Evolutionary conservation across 1,284 basidiomycete species (phyloP), one percentile per base, ranked within the genome.

Genomic region (Leccinum solheimii): DNA sequence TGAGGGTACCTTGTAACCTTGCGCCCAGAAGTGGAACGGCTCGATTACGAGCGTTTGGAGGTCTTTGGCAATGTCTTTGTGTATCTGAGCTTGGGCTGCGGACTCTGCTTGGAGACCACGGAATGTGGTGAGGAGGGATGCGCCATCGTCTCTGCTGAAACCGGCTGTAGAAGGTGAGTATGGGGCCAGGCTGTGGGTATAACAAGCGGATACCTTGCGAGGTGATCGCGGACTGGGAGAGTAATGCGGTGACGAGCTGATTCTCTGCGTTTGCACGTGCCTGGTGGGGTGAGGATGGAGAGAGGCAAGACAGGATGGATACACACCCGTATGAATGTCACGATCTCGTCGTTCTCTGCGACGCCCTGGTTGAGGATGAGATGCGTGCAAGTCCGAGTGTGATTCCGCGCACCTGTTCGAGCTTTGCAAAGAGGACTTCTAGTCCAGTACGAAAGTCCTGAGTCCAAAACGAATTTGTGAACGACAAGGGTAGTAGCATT

Each of bases 401-500:
- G 27, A 56, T 14, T 60, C 45, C 21, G 69, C 80, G 59, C 67
- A 90, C 91, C 81, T 92, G 88, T 69, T 94, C 88, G 38, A 95
- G 84, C 76, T 92, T 90, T 54, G 73, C 76, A 73, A 87, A 93
- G 23, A 95, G 76, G 21, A 90, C 84, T 66, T 95, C 87, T 27
- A 95, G 82, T 36, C 94, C 94, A 61, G 80, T 84, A 45, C 92
- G 82, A 72, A 94, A 94, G 78, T 95, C 92, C 73, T 92, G 88
- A 9, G 93, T 86, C 94, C 94, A 96, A 80, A 96, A 96, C 40
- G 92, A 94, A 76, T 95, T 95, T 65, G 83, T 86, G 75, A 96
- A 96, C 21, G 85, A 86, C 65, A 92, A 81, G 32, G 94, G 94
- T 69, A 95, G 84, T 43, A 92, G 91, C 65, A 95, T 92, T 94